Conservation (phyloP, 2,329 filamentous ascomycete species). For the Cryphonectria naterciae region DNA sequence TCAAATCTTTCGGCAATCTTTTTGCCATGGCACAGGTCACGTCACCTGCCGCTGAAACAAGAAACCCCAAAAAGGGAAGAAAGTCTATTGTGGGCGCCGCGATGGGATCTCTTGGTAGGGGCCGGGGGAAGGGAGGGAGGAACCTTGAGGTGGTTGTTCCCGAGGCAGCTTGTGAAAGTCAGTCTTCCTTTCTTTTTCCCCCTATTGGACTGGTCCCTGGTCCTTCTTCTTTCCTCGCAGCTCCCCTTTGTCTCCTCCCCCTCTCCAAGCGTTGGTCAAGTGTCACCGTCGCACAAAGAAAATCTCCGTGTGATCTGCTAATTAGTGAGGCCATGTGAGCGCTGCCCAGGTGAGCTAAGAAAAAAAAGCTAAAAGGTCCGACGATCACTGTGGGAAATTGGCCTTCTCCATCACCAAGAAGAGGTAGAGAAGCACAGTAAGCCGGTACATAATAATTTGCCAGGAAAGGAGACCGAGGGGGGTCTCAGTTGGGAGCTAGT, state of each 20-base stretch:
- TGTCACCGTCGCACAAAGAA: background rate
- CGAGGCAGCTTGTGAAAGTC: constrained; percentile 28
- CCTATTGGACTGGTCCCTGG: background rate
- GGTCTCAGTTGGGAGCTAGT: background rate
- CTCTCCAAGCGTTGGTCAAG: background rate
- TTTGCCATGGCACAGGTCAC: background rate
- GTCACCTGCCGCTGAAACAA: background rate
- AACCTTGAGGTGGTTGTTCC: constrained; percentile 3
- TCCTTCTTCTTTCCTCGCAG: background rate
- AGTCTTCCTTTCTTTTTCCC: background rate
- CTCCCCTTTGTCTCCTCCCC: background rate
- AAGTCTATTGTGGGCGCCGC: constrained; percentile 17
- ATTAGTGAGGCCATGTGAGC: background rate
- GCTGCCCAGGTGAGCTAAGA: background rate
- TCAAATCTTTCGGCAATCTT: background rate
- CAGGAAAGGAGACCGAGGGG: background rate
- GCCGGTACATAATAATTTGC: background rate
- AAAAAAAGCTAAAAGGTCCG: background rate
- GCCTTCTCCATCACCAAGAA: background rate
- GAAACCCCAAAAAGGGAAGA: background rate
- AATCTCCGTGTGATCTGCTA: constrained; percentile 1
- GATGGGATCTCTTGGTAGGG: background rate
- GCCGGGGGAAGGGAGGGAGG: background rate
- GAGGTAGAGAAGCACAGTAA: background rate
- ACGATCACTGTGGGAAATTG: constrained; percentile 1